phyloP scores from a whole-genome alignment of 1,139 yeast genomes.

The Pichia inconspicua region DNA sequence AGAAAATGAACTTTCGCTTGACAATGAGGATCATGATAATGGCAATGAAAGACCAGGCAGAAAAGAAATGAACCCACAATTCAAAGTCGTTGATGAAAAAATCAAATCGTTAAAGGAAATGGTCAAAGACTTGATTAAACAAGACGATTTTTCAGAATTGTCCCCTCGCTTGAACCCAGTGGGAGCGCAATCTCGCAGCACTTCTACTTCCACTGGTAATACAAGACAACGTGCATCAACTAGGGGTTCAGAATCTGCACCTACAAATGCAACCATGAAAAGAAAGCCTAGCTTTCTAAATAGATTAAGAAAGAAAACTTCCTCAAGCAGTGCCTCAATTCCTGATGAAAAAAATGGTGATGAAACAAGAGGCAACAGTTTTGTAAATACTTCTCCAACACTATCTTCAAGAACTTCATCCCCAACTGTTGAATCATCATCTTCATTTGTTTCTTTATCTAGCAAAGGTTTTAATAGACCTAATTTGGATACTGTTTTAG shows the following conservation, averaged over 20 bases:
- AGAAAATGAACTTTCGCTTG: background rate
- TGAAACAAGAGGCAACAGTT: background rate
- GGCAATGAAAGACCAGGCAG: background rate
- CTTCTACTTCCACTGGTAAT: background rate
- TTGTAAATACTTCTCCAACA: background rate
- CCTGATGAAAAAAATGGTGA: constrained; percentile 2
- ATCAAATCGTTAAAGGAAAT: constrained; percentile 15
- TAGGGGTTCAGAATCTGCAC: background rate
- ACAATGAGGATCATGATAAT: background rate
- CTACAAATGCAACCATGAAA: background rate
- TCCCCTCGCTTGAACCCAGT: background rate
- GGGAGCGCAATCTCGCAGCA: background rate
- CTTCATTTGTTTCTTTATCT: background rate
- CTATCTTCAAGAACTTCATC: constrained; percentile 1
- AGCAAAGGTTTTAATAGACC: background rate
- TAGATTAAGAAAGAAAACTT: constrained; percentile 6
- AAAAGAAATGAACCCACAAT: constrained; percentile 13
- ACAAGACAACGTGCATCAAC: background rate
- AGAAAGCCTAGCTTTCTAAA: constrained; percentile 6
- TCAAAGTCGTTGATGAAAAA: constrained; percentile 14
- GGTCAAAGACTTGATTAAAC: constrained; percentile 4
- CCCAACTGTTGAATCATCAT: background rate
- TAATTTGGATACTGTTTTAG: constrained; percentile 2
- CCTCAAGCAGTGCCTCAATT: constrained; percentile 1
- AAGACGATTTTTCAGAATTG: background rate